Evolutionary conservation across 768 basidiomycete species (phyloP).

Genomic region (Russula vinacea): DNA sequence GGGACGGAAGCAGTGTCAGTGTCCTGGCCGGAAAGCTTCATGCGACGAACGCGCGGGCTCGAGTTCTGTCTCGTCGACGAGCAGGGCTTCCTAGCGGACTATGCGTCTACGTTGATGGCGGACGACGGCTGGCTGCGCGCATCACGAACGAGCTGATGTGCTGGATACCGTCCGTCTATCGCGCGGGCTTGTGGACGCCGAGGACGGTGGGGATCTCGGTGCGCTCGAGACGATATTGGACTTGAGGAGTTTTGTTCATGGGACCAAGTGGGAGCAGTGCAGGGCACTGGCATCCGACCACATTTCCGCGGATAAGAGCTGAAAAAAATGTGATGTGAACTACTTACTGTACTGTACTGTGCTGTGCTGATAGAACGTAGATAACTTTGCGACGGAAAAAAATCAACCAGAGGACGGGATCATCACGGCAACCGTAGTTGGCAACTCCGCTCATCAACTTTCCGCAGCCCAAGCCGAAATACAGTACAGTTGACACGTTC

Average conservation of each 20-base stretch:
- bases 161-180: conserved; percentile 22
- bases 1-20: too few relatives aligned
- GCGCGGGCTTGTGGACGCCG: conserved; percentile 18
- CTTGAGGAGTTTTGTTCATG: conserved; percentile 11
- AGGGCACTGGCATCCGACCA: background rate
- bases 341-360: too few relatives aligned
- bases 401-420: too few relatives aligned
- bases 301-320: too few relatives aligned
- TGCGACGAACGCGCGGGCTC: background rate
- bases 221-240: conserved; percentile 16
- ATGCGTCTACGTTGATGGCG: background rate
- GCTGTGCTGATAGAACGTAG: too few relatives aligned
- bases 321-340: too few relatives aligned
- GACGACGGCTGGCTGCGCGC: conserved; percentile 20
- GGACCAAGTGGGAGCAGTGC: conserved; percentile 18
- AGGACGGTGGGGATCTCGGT: conserved; percentile 19
- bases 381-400: too few relatives aligned
- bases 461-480: too few relatives aligned
- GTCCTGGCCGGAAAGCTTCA: conserved; percentile 17
- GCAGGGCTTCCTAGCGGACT: conserved; percentile 12
- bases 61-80: conserved; percentile 21
- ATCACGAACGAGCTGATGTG: conserved; percentile 10
- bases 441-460: background rate
- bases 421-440: too few relatives aligned
- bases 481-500: background rate